phyloP scores from a whole-genome alignment of 768 basidiomycete genomes.

The Pleurotus djamor region DNA sequence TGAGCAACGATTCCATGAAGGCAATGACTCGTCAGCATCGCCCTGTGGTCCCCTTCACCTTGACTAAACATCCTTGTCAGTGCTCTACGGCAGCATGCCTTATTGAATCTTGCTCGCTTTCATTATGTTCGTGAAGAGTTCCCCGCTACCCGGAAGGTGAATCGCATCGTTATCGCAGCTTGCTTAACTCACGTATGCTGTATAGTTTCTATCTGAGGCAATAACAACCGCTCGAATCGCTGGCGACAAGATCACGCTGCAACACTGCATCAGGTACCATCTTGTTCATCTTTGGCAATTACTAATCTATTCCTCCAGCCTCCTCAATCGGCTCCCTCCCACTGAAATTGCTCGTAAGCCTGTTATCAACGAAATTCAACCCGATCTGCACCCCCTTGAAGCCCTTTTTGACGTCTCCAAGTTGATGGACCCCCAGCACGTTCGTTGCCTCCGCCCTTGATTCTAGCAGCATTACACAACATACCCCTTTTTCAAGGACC shows the following conservation, averaged over 20 bases:
- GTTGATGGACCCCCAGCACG: conserved; percentile 65
- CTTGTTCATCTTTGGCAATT: background rate
- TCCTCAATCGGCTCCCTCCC: conserved; percentile 70
- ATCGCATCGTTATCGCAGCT: conserved; percentile 5
- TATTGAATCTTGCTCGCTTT: conserved; percentile 75
- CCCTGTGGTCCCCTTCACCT: background rate
- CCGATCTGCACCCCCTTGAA: conserved; percentile 73
- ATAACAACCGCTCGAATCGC: conserved; percentile 73
- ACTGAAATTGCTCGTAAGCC: conserved; percentile 43
- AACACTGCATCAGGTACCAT: conserved; percentile 74
- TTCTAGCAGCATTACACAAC: background rate
- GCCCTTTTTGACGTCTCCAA: conserved; percentile 77
- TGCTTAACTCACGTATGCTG: conserved; percentile 7
- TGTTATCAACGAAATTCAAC: conserved; percentile 69
- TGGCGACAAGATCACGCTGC: conserved; percentile 69
- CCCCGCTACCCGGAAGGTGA: conserved; percentile 66
- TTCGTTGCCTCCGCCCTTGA: conserved; percentile 23
- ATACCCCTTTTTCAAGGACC: conserved; percentile 41
- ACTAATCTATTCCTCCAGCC: conserved; percentile 32
- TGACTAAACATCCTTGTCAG: conserved; percentile 29
- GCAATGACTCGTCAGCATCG: conserved; percentile 70
- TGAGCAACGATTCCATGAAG: conserved; percentile 82
- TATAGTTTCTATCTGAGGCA: conserved; percentile 72
- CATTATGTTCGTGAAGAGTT: conserved; percentile 72
- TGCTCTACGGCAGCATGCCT: conserved; percentile 75